phyloP scores from a whole-genome alignment of 495 filamentous ascomycete species.

The Glarea lozoyensis region DNA sequence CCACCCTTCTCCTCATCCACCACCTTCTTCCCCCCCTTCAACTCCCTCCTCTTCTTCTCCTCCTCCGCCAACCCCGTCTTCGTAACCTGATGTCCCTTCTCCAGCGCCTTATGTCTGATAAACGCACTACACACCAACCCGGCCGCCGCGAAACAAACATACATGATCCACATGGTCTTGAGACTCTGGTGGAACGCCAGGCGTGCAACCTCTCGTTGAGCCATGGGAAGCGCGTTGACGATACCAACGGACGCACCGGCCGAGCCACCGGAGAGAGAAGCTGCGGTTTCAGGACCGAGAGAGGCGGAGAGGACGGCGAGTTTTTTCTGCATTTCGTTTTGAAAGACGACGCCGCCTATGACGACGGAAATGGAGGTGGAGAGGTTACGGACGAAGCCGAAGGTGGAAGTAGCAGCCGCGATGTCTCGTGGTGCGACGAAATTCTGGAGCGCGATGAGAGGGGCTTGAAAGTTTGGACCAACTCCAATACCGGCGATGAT shows the following conservation, averaged over 20 bases:
- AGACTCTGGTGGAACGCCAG: slow-evolving; percentile 47
- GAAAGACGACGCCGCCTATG: slow-evolving; percentile 18
- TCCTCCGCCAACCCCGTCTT: slow-evolving; percentile 18
- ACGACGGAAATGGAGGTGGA: slow-evolving; percentile 55
- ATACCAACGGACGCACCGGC: slow-evolving; percentile 51
- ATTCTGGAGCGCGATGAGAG: slow-evolving; percentile 68
- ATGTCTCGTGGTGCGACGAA: slow-evolving; percentile 49
- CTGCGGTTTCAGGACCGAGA: slow-evolving; percentile 33
- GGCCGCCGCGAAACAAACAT: slow-evolving; percentile 21
- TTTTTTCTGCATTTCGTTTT: slow-evolving; percentile 43
- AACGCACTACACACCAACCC: slow-evolving; percentile 11
- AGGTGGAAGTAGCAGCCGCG: slow-evolving; percentile 55
- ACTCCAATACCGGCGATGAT: slow-evolving; percentile 56
- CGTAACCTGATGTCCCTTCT: slow-evolving; percentile 15
- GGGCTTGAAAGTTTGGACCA: slow-evolving; percentile 59
- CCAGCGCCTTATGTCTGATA: slow-evolving; percentile 11
- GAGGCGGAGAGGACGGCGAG: slow-evolving; percentile 27
- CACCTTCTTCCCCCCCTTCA: slow-evolving; percentile 5
- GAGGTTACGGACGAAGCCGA: slow-evolving; percentile 53
- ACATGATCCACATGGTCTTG: slow-evolving; percentile 58
- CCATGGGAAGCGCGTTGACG: slow-evolving; percentile 38
- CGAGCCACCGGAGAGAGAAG: slow-evolving; percentile 36
- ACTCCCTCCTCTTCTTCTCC: slow-evolving; percentile 13
- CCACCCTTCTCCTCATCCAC: slow-evolving; percentile 3
- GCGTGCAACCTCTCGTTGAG: slow-evolving; percentile 29